Evolutionary conservation across 495 filamentous ascomycete species (phyloP), one percentile per base, ranked within the genome.

Genomic region (Lepidopterella palustris): DNA sequence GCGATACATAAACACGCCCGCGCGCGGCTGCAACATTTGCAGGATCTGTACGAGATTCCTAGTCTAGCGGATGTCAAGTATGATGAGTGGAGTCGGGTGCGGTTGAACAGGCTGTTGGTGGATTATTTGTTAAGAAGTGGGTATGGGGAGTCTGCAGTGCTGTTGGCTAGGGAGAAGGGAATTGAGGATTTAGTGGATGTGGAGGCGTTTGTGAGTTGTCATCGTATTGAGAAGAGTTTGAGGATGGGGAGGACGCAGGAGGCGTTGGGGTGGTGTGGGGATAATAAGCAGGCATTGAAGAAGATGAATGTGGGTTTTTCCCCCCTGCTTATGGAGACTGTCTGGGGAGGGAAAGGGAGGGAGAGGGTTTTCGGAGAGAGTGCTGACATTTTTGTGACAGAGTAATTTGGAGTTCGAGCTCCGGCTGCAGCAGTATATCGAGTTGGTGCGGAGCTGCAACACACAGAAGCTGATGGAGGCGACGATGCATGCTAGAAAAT

Each of bases 391-490:
- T 13, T 23, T 13, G 21, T 25, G 2, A 25, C 72, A 92, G 86
- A 90, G 86, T 64, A 90, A 87, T 52, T 80, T 98, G 26, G 95
- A 97, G 70, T 93, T 95, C 69, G 87, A 95, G 78, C 80, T 98
- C 9, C 84, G 95, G n/a, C 78, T 95, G 63, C 93, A 98, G 73
- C 90, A 97, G 70, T 97, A 88, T 71, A 91, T 97, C 62, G 93
- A 97, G 70, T 79, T 97, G 57, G 81, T 95, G 53, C 79, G 93
- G 42, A 83, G 76, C 32, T 79, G 79, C 45, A 74, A 84, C 18
- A 76, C 71, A 28, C 48, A 67, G 4, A 88, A 87, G 63, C 78
- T 86, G 25, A 66, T 84, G 53, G 90, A 96, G 58, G 88, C 92
- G n/a, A 86, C 87, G 58, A 69, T 74, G 21, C 87, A 97, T 71